Base-by-base conservation (phyloP, 495 filamentous ascomycete genomes). In the Halenospora varia region DNA sequence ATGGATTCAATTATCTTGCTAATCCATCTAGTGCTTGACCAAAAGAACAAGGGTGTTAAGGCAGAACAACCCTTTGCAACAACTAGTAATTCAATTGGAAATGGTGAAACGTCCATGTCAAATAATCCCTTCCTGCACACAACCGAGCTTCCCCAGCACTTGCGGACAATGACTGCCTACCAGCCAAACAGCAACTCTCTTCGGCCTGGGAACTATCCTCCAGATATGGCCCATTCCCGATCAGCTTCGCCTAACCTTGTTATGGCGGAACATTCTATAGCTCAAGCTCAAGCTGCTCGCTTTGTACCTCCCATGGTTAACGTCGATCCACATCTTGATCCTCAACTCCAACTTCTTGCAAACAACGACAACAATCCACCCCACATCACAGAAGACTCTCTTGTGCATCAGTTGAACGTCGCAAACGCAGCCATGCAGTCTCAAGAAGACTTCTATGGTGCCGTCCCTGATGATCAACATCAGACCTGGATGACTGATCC, bases 241-340 rank as follows among this genome's bases (percentile, higher is more conserved):
- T 62, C 60, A 6, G 25, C 35, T 10, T 60, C 63, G 11, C 60
- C 60, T 13, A 61, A 54, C 23, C 24, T 66, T 3, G 52, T 58
- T 8, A 61, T 68, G 41, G 59, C 65, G 22, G 60, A 60, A 15
- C 54, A 52, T 10, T 56, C 29, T 25, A 61, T 61, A 2, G 76
- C 76, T 15, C 76, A 74, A 19, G 77, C 76, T 3, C 77, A 75
- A 3, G 71, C 79, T 0, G 76, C 77, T 25, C 75, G 75, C 8
- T 68, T 80, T 20, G 70, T 73, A 6, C 70, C 73, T 6, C 65
- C 70, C 1, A 71, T 77, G 15, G 71, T 83, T 40, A n/a, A n/a
- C n/a, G n/a, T n/a, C n/a, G 77, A 82, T 58, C 75, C 76, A 10
- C 74, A 81, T 39, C 62, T 81, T 11, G 60, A 75, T 6, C 63